These are phyloP conservation scores for Colletotrichum sublineola DNA, from an alignment of 2,329 filamentous ascomycete genomes.

Conservation along the genomic window DNA sequence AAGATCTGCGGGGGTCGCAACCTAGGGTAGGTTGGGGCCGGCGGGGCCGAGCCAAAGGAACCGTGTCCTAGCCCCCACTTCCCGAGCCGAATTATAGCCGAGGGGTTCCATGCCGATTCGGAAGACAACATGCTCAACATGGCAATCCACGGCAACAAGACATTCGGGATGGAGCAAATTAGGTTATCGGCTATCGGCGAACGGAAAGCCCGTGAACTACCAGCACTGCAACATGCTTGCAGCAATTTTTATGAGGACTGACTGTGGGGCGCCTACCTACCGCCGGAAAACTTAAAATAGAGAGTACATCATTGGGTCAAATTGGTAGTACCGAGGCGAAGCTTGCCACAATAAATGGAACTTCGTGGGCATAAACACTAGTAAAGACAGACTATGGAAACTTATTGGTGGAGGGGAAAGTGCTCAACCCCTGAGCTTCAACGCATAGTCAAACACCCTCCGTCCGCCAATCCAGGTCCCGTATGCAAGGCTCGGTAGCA, in stretches of 20 bases:
- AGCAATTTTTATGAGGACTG: background rate
- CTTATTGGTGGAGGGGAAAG: background rate
- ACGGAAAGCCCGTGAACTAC: no score
- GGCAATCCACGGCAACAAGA: background rate
- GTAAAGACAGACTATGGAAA: background rate
- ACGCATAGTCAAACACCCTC: slow-evolving; percentile 31
- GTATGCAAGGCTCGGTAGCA: slow-evolving; percentile 34
- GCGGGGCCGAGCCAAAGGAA: slow-evolving; percentile 16
- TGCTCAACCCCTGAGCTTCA: slow-evolving; percentile 18
- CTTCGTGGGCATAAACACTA: background rate
- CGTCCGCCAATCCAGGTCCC: slow-evolving; percentile 39
- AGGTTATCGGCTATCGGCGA: no score
- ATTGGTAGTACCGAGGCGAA: background rate
- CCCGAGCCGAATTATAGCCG: slow-evolving; percentile 33
- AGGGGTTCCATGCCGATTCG: background rate
- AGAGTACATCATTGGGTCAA: background rate
- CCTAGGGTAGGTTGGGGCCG: slow-evolving; percentile 30
- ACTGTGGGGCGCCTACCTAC: no score
- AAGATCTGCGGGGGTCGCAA: background rate
- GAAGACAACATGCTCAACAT: background rate
- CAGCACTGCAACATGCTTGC: background rate
- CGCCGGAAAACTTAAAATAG: background rate
- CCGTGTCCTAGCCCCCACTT: slow-evolving; percentile 15
- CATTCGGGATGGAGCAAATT: accelerated
- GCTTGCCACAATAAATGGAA: background rate